Evolutionary conservation across 1,284 basidiomycete species (phyloP).

Genomic region (Apiotrichum sp.): DNA sequence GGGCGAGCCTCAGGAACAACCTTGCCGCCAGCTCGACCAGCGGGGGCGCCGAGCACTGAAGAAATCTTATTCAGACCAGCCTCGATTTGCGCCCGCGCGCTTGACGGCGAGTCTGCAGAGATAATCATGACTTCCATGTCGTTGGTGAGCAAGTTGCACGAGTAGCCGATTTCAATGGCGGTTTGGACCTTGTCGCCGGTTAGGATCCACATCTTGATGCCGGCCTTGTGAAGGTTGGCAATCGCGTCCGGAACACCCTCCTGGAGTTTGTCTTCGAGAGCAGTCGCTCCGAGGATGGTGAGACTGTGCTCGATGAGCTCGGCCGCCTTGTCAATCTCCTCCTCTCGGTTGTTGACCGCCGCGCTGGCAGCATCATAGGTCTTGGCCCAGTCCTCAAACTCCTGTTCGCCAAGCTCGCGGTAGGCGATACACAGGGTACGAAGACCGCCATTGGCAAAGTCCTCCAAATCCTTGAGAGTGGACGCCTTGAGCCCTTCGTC

Average conservation of each 20-base stretch:
- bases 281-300: constrained; percentile 83
- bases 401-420: constrained; percentile 69
- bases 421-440: constrained; percentile 88
- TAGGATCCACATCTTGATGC: constrained; percentile 83
- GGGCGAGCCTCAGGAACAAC: constrained; percentile 4
- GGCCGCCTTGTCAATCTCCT: constrained; percentile 80
- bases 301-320: constrained; percentile 78
- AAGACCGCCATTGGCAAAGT: constrained; percentile 86
- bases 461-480: constrained; percentile 82
- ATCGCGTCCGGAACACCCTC: constrained; percentile 96
- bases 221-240: constrained; percentile 80
- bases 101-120: constrained; percentile 70
- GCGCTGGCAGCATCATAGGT: constrained; percentile 74
- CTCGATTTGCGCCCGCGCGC: constrained; percentile 79
- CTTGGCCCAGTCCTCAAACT: constrained; percentile 76
- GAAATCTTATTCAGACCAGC: constrained; percentile 92
- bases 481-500: constrained; percentile 66
- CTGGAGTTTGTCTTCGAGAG: constrained; percentile 93
- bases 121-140: constrained; percentile 93
- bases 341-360: constrained; percentile 72
- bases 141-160: constrained; percentile 83
- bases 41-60: constrained; percentile 56
- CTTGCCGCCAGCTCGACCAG: constrained; percentile 1
- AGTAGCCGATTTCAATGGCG: constrained; percentile 92
- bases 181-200: constrained; percentile 93